Base-by-base conservation (phyloP, 768 basidiomycete species). In the Hortiboletus campestris region DNA sequence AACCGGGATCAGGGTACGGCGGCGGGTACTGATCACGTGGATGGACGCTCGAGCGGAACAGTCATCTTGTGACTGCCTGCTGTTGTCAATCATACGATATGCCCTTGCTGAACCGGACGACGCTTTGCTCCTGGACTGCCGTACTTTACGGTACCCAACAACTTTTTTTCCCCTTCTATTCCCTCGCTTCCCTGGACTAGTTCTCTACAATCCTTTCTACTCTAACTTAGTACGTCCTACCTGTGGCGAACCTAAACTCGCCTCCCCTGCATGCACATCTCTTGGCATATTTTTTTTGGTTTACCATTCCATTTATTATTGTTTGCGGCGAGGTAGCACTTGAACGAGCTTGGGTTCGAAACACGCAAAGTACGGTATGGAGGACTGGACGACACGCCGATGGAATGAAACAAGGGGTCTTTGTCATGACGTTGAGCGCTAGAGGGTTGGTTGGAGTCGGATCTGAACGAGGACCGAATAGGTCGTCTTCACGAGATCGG, bases 1-100 rank as follows among this genome's bases (percentile, higher is more conserved):
- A 82, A 55, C 60, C 76, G 31, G 68, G 67, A 53, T 11, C 28
- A 34, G 66, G 63, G 12, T 39, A 61, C 14, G 63, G 66, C 8
- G 11, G 32, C 19, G 63, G 28, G 31, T 53, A 61, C 38, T 66
- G 47, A 59, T 10, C n/a, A 28, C 35, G n/a, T 53, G 32, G 20
- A 39, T 45, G 55, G 62, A 61, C 41, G 38, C 46, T 35, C 25
- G 16, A 45, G 35, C 51, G 35, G 53, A 49, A 50, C 54, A 4
- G 31, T 55, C 36, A 36, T 16, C 44, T 45, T 54, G 32, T 48
- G 42, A 32, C 29, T 10, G 20, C 31, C 29, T 51, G 34, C 20
- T 59, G 32, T 29, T 51, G 40, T 41, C 42, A 53, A 49, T 22
- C 44, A 41, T 51, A 35, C 31, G 29, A 35, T 46, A 49, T 44